A percentile compares a stretch with the other conserved stretches of the same genome.
These are phyloP conservation scores for Populus hybrid DNA, from an alignment of 441 rosid species.

Conservation along the genomic window DNA sequence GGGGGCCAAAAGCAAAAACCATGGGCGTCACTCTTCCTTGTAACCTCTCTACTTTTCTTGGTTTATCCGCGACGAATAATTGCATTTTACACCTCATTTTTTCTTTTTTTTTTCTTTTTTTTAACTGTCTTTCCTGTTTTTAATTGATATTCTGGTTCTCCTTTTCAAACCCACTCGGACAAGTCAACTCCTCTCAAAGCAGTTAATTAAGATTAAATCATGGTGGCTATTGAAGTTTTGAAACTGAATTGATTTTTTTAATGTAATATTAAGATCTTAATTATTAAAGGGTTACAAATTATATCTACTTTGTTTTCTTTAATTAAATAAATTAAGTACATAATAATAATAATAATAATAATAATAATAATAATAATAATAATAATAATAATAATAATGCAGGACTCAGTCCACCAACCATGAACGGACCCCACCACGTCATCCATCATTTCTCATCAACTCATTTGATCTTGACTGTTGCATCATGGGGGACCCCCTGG, in stretches of 20 bases:
- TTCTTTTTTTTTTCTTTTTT: neutral
- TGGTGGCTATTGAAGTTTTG: neutral
- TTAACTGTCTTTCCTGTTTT: no score
- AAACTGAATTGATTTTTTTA: no score
- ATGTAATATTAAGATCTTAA: no score
- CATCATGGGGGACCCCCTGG: neutral
- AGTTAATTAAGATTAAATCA: no score
- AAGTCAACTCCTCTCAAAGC: neutral
- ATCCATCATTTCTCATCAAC: neutral
- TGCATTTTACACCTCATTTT: neutral
- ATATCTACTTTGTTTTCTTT: no score
- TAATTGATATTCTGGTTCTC: neutral
- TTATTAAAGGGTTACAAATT: no score
- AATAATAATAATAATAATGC: no score
- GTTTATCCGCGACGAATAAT: neutral
- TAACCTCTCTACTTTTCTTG: neutral
- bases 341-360: no score
- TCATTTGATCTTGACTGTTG: neutral
- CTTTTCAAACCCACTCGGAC: neutral
- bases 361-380: no score
- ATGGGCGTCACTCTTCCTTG: neutral
- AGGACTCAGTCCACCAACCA: neutral
- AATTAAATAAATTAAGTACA: no score
- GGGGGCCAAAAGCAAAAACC: slow-evolving; percentile 8
- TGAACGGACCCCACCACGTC: neutral